phyloP scores from a whole-genome alignment of 1,139 yeast genomes.

The Saccharomycopsis hybrid region DNA sequence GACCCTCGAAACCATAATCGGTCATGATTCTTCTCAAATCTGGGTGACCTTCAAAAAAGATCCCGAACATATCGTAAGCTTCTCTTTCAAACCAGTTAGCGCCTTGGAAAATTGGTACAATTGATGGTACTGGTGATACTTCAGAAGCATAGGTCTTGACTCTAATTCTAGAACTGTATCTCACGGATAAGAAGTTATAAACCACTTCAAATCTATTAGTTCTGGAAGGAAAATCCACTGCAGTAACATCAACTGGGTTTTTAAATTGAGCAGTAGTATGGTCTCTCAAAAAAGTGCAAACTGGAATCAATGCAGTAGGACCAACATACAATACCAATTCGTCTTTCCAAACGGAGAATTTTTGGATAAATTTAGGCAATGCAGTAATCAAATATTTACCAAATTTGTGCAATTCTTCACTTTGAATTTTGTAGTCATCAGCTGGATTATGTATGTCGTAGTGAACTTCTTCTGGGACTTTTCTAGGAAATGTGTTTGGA shows the following conservation, averaged over 20 bases:
- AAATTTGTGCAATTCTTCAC: conserved; percentile 74
- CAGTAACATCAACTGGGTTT: conserved; percentile 74
- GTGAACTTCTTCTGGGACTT: conserved; percentile 30
- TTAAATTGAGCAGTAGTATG: conserved; percentile 82
- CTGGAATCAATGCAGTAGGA: conserved; percentile 69
- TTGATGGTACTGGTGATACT: conserved; percentile 73
- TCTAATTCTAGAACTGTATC: conserved; percentile 82
- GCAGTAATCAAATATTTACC: conserved; percentile 76
- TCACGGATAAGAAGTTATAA: conserved; percentile 71
- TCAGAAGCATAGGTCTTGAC: conserved; percentile 87
- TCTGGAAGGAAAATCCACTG: conserved; percentile 82
- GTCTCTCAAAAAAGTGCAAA: conserved; percentile 61
- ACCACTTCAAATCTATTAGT: conserved; percentile 83
- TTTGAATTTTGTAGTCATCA: conserved; percentile 61
- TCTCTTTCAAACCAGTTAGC: conserved; percentile 91
- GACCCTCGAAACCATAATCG: conserved; percentile 90
- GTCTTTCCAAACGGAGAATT: conserved; percentile 86
- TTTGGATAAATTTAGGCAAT: conserved; percentile 77
- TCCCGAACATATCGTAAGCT: conserved; percentile 79
- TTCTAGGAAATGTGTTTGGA: conserved; percentile 18
- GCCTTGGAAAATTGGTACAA: conserved; percentile 66
- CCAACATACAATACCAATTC: conserved; percentile 74
- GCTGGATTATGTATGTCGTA: conserved; percentile 74
- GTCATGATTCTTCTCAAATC: conserved; percentile 88
- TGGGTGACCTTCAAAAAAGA: conserved; percentile 84